Conservation (phyloP, 2,329 filamentous ascomycete species). For the Iodosphaeria phyllophila region DNA sequence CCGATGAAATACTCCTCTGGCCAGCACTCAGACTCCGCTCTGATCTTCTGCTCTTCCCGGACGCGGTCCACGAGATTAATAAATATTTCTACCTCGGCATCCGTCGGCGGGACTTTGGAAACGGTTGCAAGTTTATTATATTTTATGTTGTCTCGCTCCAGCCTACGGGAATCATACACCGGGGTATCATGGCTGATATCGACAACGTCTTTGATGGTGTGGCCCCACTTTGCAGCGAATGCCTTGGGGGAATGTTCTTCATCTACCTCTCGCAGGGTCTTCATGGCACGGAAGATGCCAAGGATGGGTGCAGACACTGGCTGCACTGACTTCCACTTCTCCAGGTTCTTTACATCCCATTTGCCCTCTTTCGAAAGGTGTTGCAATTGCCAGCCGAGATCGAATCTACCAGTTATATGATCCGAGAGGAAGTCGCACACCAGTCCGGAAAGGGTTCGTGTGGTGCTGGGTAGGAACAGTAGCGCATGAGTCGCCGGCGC, state of each 20-base stretch:
- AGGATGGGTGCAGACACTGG: slow-evolving; percentile 67
- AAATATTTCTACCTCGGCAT: slow-evolving; percentile 30
- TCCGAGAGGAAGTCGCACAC: slow-evolving; percentile 65
- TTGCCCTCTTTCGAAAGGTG: slow-evolving; percentile 80
- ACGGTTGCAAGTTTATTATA: slow-evolving; percentile 85
- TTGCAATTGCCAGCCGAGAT: slow-evolving; percentile 77
- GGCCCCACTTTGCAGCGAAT: slow-evolving; percentile 37
- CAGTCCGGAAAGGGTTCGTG: slow-evolving; percentile 59
- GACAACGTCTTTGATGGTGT: slow-evolving; percentile 54
- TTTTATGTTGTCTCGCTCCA: slow-evolving; percentile 41
- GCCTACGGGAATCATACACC: slow-evolving; percentile 62
- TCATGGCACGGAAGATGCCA: slow-evolving; percentile 71
- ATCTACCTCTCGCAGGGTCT: slow-evolving; percentile 82
- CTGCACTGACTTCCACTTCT: slow-evolving; percentile 68
- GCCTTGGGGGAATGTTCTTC: slow-evolving; percentile 57
- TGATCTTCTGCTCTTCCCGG: slow-evolving; percentile 30
- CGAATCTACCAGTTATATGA: slow-evolving; percentile 60
- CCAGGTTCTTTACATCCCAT: slow-evolving; percentile 94
- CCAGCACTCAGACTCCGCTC: slow-evolving; percentile 21
- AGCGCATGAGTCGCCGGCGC: slow-evolving; percentile 65
- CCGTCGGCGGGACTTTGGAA: slow-evolving; percentile 66
- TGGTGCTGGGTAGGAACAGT: slow-evolving; percentile 60
- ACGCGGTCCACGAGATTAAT: slow-evolving; percentile 21
- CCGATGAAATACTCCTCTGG: slow-evolving; percentile 43
- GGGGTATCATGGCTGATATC: slow-evolving; percentile 86